phyloP scores from a whole-genome alignment of 2,329 filamentous ascomycete genomes.

The Pyricularia pennisetigena region DNA sequence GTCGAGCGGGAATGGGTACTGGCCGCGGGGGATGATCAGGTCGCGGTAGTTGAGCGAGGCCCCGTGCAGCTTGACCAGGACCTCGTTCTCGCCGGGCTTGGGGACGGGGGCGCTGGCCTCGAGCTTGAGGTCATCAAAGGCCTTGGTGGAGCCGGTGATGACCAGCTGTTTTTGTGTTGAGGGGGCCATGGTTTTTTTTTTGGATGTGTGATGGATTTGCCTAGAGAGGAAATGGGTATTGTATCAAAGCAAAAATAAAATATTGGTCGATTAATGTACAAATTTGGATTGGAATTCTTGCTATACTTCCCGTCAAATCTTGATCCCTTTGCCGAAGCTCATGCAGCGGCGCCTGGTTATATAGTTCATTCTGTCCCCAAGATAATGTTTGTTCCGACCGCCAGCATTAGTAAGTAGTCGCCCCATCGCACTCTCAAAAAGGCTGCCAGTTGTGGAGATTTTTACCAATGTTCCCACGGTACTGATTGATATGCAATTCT shows the following conservation, averaged over 20 bases:
- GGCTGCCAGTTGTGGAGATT: neutral
- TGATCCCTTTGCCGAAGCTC: neutral
- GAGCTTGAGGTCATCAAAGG: constrained; percentile 51
- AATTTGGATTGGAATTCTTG: neutral
- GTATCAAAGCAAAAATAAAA: neutral
- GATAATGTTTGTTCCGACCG: neutral
- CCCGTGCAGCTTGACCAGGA: constrained; percentile 55
- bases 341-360: neutral
- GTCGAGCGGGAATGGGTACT: constrained; percentile 32
- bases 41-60: constrained; percentile 47
- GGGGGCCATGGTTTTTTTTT: neutral
- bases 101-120: constrained; percentile 44
- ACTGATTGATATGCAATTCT: neutral
- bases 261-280: neutral
- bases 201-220: neutral
- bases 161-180: constrained; percentile 46
- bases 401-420: neutral
- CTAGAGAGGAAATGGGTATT: neutral
- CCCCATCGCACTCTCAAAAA: neutral
- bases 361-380: neutral
- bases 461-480: neutral
- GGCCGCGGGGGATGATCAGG: constrained; percentile 36
- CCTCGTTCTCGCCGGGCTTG: constrained; percentile 57
- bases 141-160: constrained; percentile 36
- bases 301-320: neutral